A percentile compares a stretch with the other conserved stretches of the same genome.
These are phyloP conservation scores for Crithidia expoeki DNA, from an alignment of 208 protist genomes.

Conservation along the genomic window DNA sequence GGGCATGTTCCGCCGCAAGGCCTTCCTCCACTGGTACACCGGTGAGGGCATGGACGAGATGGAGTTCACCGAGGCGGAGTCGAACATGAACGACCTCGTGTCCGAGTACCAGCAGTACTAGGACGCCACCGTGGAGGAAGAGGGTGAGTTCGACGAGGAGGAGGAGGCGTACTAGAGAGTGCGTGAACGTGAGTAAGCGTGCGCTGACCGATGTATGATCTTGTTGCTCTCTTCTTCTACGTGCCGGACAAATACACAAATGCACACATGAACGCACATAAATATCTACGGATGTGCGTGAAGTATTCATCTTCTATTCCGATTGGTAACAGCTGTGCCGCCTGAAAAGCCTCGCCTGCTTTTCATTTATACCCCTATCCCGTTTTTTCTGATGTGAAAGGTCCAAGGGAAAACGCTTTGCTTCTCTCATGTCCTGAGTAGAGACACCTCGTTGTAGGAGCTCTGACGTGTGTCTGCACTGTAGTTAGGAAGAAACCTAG, in stretches of 20 bases:
- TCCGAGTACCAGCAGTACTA: constrained; percentile 96
- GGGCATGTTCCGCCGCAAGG: too few relatives aligned
- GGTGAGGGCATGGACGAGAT: constrained; percentile 19
- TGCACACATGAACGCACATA: too few relatives aligned
- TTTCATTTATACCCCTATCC: not conserved
- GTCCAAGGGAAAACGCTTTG: not conserved
- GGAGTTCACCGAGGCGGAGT: constrained; percentile 91
- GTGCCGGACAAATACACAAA: not conserved
- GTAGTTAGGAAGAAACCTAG: too few relatives aligned
- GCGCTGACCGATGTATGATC: constrained; percentile 9
- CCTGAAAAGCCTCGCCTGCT: constrained; percentile 8
- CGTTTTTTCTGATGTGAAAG: constrained; percentile 1
- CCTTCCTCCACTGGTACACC: too few relatives aligned
- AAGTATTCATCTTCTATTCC: too few relatives aligned
- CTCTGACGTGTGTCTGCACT: too few relatives aligned
- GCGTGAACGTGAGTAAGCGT: not conserved
- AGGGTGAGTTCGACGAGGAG: constrained; percentile 60
- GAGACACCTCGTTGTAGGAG: not conserved
- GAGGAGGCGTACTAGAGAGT: too few relatives aligned
- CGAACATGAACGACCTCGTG: constrained; percentile 93
- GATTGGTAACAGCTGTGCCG: constrained; percentile 1
- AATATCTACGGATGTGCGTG: too few relatives aligned
- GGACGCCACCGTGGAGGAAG: constrained; percentile 85
- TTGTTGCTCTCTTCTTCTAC: constrained; percentile 4
- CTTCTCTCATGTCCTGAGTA: not conserved